Base-by-base conservation (phyloP, 192 early-diverging fungal genomes). In the Backusella tarrabulga region DNA sequence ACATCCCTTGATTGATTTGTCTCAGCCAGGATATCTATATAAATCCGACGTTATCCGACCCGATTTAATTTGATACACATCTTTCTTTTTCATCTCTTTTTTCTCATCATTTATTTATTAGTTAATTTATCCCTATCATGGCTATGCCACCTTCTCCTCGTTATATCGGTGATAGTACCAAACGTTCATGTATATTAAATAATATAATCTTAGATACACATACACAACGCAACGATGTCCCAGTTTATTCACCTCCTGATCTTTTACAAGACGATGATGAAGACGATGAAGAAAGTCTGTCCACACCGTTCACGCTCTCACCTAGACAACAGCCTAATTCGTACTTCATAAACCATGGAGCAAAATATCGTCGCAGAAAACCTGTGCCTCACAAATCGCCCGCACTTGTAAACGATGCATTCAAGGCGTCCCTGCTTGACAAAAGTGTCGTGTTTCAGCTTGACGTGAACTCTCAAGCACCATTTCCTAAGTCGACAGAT, bases 181-280 rank as follows among this genome's bases (percentile, higher is more conserved):
- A 60, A 23, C 12, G 9, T 26, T 3, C 11, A 5, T 29, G 26
- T 3, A 9, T 11, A 60, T 26, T 60, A 60, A 29, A 23, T 26
- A 29, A 26, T 19, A 12, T 60, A 26, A 3, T 60, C 3, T 60
- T 60, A 11, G 11, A 60, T 12, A 12, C 21, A 29, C 56, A 23
- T 60, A 26, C 56, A 60, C 23, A 60, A 23, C 9, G 9, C 23
- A 12, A 26, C 29, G 12, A 60, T 11, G 23, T 23, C 1, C 21
- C 56, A 23, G 23, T 12, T 11, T 71, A 23, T 23, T 78, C 76
- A n/a, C 80, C 76, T 66, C 76, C 80, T 35, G 76, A 77, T 66
- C 67, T 78, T 54, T n/a, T 81, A 4, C 76, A 81, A 34, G 80
- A 81, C 52, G 44, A 54, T 71, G 76, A 75, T 54, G 80, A 81